These are phyloP conservation scores for Komagataella mondaviorum DNA, from an alignment of 805 yeast genomes.

Conservation along the genomic window DNA sequence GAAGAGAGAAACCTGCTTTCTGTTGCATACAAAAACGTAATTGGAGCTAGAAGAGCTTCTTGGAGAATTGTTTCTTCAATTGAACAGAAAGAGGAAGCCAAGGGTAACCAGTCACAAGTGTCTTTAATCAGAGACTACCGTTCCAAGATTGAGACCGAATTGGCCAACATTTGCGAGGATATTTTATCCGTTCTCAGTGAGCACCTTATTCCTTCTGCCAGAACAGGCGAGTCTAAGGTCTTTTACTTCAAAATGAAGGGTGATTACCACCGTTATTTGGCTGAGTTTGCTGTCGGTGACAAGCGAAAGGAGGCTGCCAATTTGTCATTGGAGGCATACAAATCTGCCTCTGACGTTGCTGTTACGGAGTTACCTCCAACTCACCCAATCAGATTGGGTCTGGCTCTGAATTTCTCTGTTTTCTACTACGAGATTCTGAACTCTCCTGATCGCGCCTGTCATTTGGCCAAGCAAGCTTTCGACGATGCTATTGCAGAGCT, in stretches of 20 bases:
- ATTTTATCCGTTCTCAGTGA: slow-evolving; percentile 77
- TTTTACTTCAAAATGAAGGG: slow-evolving; percentile 99
- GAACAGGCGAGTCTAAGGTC: slow-evolving; percentile 94
- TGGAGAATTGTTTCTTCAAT: slow-evolving; percentile 98
- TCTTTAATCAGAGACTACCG: slow-evolving; percentile 86
- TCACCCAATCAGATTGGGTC: slow-evolving; percentile 95
- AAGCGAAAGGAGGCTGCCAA: slow-evolving; percentile 89
- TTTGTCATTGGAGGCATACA: slow-evolving; percentile 86
- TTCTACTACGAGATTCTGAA: slow-evolving; percentile 97
- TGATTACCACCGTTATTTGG: slow-evolving; percentile 97
- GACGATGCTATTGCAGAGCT: slow-evolving; percentile 99
- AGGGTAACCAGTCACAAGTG: slow-evolving; percentile 89
- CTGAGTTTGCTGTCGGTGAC: slow-evolving; percentile 88
- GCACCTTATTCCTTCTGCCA: slow-evolving; percentile 88
- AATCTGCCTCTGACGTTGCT: slow-evolving; percentile 93
- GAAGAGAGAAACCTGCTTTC: slow-evolving; percentile 96
- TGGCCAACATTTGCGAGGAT: slow-evolving; percentile 88
- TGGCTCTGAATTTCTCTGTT: slow-evolving; percentile 95
- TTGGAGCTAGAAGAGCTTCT: slow-evolving; percentile 98
- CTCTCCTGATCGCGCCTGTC: slow-evolving; percentile 98
- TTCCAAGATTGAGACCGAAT: slow-evolving; percentile 85
- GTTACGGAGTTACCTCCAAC: slow-evolving; percentile 96
- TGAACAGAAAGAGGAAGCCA: slow-evolving; percentile 95
- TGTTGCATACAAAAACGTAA: slow-evolving; percentile 96
- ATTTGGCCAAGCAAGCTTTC: slow-evolving; percentile 96